Base-by-base conservation (phyloP, 306 rosid species). In the Coriaria nepalensis region DNA sequence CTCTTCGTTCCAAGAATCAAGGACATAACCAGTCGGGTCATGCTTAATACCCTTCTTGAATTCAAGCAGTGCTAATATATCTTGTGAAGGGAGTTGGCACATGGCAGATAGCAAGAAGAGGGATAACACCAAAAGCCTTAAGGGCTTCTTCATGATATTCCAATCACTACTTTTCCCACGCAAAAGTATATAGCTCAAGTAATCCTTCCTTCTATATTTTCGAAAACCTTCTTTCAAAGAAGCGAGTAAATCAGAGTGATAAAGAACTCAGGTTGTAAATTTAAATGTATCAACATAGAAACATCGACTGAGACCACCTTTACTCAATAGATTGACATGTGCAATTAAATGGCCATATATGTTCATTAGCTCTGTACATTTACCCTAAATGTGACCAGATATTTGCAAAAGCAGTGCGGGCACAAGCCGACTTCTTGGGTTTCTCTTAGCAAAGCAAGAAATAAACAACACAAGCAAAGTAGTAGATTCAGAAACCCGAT, bases 11-110 rank as follows among this genome's bases (percentile, higher is more conserved):
- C 98, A 92, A 8, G 98, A 92, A 67, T 50, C 78, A 43, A 85
- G 65, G 12, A 92, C 94, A 79, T 67, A 82, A 14, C 94, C 88
- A 35, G 83, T 78, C 35, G 98, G 98, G 63, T 92, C 98, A 69
- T 83, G 94, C 81, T 85, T 92, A 63, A 92, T 62, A 43, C 83
- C 73, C 80, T 79, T 92, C 82, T 83, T 85, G 65, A 92, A 92
- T 57, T 78, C 94, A 32, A 92, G 74, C 69, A 92, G 64, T 43
- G 96, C 78, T 70, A 92, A 60, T 59, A 92, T 92, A 65, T 92
- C 98, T 68, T 86, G 96, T 5, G 98, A 92, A 69, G 96, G 96
- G 57, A 92, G 96, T 75, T 92, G 98, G 29, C 79, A 93, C 79
- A 64, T 52, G 50, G 74, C 84, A 5, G 86, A 73, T 42, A 79